Conservation (phyloP, 1,284 basidiomycete species). For the Mrakiaceae sp. region DNA sequence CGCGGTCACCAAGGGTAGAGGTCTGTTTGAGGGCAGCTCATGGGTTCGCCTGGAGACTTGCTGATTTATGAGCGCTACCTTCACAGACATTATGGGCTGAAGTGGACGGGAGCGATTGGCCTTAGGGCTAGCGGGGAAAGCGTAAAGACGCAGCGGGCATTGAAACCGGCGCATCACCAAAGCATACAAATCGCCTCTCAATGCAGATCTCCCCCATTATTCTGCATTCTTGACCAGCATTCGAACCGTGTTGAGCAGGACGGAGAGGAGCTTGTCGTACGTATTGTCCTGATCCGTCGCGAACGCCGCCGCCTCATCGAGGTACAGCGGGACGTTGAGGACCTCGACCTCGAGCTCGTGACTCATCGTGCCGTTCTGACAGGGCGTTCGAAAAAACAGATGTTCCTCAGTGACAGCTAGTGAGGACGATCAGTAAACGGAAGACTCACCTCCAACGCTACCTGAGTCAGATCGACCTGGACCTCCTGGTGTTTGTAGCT, state of each 20-base stretch:
- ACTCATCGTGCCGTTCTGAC: slow-evolving; percentile 11
- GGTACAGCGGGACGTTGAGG: slow-evolving; percentile 37
- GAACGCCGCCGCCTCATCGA: slow-evolving; percentile 37
- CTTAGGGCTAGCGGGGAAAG: too few species aligned
- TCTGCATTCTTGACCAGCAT: slow-evolving; percentile 37
- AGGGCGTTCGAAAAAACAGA: not conserved
- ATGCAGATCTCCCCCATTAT: too few species aligned
- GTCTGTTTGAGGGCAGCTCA: too few species aligned
- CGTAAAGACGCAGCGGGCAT: too few species aligned
- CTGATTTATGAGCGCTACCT: too few species aligned
- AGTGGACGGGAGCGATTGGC: too few species aligned
- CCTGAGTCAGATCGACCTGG: slow-evolving; percentile 86
- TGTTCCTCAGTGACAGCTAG: not conserved
- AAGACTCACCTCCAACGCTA: slow-evolving; percentile 40
- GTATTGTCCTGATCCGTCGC: slow-evolving; percentile 31
- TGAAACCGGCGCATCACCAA: too few species aligned
- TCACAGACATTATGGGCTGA: too few species aligned
- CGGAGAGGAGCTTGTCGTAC: slow-evolving; percentile 40
- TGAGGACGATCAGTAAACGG: not conserved
- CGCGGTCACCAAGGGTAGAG: too few species aligned
- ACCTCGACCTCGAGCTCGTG: slow-evolving; percentile 50
- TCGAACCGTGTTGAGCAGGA: slow-evolving; percentile 40
- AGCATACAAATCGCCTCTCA: too few species aligned
- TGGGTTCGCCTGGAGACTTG: too few species aligned
- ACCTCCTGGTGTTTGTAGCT: slow-evolving; percentile 89